Conservation (phyloP, 805 yeast species). For the Grigorovia yakushimaensis region DNA sequence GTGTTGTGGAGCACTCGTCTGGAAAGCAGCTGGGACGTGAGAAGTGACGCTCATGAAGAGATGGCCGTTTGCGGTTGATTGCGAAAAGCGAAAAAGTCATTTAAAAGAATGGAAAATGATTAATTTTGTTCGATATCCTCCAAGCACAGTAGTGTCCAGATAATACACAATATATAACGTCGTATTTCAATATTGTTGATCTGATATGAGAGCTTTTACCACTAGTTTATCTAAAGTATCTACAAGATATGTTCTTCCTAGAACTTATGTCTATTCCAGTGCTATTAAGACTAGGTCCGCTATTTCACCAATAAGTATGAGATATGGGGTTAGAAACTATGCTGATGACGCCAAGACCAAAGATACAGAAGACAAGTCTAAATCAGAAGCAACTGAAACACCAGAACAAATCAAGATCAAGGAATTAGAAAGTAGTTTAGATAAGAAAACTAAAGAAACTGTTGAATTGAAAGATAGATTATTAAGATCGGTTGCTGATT, state of each 20-base stretch:
- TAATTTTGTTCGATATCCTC: background rate
- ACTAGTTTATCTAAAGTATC: background rate
- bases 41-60: background rate
- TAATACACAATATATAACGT: no score
- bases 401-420: slow-evolving; percentile 24
- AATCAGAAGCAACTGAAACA: slow-evolving; percentile 11
- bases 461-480: slow-evolving; percentile 78
- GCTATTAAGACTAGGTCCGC: background rate
- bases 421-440: slow-evolving; percentile 43
- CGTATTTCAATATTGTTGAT: no score
- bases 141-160: background rate
- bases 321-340: slow-evolving; percentile 15
- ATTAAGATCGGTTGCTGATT: slow-evolving; percentile 80
- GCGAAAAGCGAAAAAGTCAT: background rate
- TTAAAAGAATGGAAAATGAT: background rate
- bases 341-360: slow-evolving; percentile 16
- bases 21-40: no score
- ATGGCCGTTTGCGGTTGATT: background rate
- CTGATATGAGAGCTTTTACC: slow-evolving; percentile 5
- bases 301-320: background rate
- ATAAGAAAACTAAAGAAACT: slow-evolving; percentile 56
- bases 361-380: slow-evolving; percentile 11
- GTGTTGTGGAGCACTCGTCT: no score
- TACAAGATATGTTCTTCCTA: slow-evolving; percentile 1
- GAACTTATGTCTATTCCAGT: no score